Conservation (phyloP, 108 stramenopile species). For the Licmophora abbreviata region DNA sequence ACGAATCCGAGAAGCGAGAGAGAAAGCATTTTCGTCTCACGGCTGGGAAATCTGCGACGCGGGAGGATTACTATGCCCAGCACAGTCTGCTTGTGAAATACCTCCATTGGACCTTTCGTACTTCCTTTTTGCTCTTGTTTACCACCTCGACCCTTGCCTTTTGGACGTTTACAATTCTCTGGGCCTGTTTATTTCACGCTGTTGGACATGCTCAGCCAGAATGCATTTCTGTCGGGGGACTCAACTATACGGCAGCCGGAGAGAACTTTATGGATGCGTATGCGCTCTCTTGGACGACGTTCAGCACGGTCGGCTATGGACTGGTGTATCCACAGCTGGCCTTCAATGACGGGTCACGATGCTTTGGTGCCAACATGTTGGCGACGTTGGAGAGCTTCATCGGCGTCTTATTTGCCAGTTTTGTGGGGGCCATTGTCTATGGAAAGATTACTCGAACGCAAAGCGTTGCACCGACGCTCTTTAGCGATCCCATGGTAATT, state of each 20-base stretch:
- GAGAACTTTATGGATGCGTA: conserved; percentile 30
- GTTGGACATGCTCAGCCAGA: conserved; percentile 11
- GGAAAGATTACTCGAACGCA: conserved; percentile 14
- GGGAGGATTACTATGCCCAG: too few species aligned
- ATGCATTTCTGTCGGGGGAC: conserved; percentile 13
- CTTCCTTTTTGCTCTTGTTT: conserved; percentile 16
- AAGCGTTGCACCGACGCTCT: conserved; percentile 10
- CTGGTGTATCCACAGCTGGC: conserved; percentile 4
- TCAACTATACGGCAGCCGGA: too few species aligned
- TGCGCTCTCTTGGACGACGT: conserved; percentile 35
- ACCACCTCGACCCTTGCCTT: conserved; percentile 16
- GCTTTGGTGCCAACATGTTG: conserved; percentile 3
- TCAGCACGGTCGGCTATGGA: conserved; percentile 34
- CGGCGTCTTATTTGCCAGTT: conserved; percentile 14
- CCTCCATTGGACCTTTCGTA: conserved; percentile 38
- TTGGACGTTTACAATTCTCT: conserved; percentile 14
- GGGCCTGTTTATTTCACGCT: conserved; percentile 14
- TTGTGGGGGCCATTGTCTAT: conserved; percentile 14
- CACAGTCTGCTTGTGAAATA: too few species aligned
- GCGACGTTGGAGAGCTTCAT: conserved; percentile 11
- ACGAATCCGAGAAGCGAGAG: too few species aligned
- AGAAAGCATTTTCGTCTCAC: too few species aligned
- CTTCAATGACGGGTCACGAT: background rate
- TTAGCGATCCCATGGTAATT: conserved; percentile 13
- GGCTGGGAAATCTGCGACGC: too few species aligned